Evolutionary conservation across 768 basidiomycete species (phyloP).

Genomic region (Cystofilobasidium capitatum): DNA sequence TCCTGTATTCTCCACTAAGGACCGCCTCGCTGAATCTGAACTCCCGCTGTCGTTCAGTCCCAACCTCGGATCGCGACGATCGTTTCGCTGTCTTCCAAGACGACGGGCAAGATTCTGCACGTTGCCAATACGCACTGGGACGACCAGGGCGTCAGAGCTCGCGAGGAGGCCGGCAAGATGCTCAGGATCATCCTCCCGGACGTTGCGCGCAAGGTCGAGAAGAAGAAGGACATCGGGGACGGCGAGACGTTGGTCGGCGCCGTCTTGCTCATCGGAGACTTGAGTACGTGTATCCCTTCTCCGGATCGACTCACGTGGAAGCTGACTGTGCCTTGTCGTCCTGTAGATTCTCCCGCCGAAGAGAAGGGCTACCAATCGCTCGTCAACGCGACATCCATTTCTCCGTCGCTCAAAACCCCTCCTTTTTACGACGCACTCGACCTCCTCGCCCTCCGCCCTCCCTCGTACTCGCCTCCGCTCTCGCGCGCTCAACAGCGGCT

Average conservation of each 20-base stretch:
- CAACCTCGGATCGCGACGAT: constrained; percentile 17
- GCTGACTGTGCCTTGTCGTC: background rate
- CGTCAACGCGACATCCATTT: background rate
- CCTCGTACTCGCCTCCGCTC: background rate
- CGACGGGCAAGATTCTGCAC: constrained; percentile 8
- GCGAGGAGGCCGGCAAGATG: constrained; percentile 12
- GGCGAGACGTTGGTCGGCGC: constrained; percentile 10
- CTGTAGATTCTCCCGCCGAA: constrained; percentile 24
- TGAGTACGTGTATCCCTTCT: constrained; percentile 3
- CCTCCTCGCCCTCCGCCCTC: background rate
- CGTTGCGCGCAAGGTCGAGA: constrained; percentile 6
- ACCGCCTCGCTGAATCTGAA: background rate
- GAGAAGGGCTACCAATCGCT: constrained; percentile 23
- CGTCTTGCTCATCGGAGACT: constrained; percentile 19
- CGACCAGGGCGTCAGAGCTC: constrained; percentile 13
- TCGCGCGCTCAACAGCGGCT: background rate
- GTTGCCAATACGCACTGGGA: constrained; percentile 26
- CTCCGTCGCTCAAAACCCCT: background rate
- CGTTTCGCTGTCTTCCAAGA: constrained; percentile 3
- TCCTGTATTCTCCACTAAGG: background rate
- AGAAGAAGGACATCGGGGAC: background rate
- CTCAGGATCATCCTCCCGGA: constrained; percentile 6
- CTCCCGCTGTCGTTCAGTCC: background rate
- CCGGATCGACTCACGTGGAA: background rate
- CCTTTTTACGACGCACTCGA: constrained; percentile 7